A percentile compares a stretch with the other conserved stretches of the same genome.
These are phyloP conservation scores for Dacryopinax spathularia DNA, from an alignment of 768 basidiomycete species.

Conservation along the genomic window DNA sequence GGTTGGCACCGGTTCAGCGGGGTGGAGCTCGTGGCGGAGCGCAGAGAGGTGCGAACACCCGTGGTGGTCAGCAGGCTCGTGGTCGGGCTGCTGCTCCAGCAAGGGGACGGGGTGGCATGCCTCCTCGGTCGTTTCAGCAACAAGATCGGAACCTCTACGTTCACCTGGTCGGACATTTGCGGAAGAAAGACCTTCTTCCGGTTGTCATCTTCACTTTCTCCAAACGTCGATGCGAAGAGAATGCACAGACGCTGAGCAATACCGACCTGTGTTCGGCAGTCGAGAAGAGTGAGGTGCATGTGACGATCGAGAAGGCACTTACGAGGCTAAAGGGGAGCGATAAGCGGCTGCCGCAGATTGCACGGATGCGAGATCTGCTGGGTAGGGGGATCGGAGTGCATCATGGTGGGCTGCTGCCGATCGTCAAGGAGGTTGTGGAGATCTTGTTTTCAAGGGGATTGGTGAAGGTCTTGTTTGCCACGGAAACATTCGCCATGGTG, in stretches of 20 bases:
- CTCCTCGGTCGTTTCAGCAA: constrained; percentile 45
- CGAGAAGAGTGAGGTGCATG: constrained; percentile 95
- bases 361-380: constrained; percentile 75
- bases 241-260: constrained; percentile 78
- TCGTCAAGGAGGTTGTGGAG: constrained; percentile 97
- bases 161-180: constrained; percentile 71
- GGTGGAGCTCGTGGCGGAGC: constrained; percentile 67
- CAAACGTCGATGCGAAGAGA: constrained; percentile 94
- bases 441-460: constrained; percentile 89
- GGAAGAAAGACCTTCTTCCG: constrained; percentile 75
- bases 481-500: constrained; percentile 99
- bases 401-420: constrained; percentile 88
- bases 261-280: constrained; percentile 73
- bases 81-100: constrained; percentile 34
- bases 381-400: constrained; percentile 92
- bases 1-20: constrained; percentile 70
- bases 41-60: constrained; percentile 23
- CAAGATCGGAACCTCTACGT: constrained; percentile 88
- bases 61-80: constrained; percentile 27
- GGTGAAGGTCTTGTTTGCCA: constrained; percentile 93
- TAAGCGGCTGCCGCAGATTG: constrained; percentile 83
- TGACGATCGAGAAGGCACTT: constrained; percentile 83
- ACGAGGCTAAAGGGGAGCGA: constrained; percentile 85
- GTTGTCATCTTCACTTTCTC: constrained; percentile 96
- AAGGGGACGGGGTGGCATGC: constrained; percentile 12